Evolutionary conservation across 257 asterid species (phyloP), one percentile per base, ranked within the genome.

Genomic region (Solanum appendiculatum): DNA sequence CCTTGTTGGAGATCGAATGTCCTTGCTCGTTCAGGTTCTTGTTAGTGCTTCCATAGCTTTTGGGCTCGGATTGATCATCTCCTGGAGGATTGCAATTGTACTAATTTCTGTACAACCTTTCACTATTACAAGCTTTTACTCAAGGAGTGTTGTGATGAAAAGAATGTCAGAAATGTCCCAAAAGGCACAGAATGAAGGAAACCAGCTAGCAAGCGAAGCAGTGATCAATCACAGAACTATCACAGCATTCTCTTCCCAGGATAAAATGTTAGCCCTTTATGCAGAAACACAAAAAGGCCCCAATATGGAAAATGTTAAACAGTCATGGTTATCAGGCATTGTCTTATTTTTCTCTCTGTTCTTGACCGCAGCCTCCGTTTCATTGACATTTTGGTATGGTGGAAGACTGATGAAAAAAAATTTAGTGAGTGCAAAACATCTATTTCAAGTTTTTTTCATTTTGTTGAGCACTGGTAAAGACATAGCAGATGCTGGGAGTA

Each of bases 251-350:
- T 92, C 89, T 40, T 90, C 91, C 21, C 94, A 92, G 82, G 86
- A 56, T 21, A 89, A 88, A 83, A 85, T 92, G 27, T 10, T 91
- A 18, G 34, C 27, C 29, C 68, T 93, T 13, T 92, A 91, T 27
- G 89, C 88, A 88, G 86, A 75, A 60, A 90, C 94, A 10, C 90
- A 90, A 37, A 68, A 16, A 4, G 90, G 88, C 80, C 96, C 93
- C 9, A 69, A 81, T 11, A 82, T 73, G 20, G 92, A 92, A 85
- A 92, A 93, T 80, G 74, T 23, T 48, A 83, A 88, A 31, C 93
- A 94, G 23, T 92, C 95, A n/a, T 94, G 94, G 96, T 90, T 91
- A 69, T 89, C 95, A 6, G 94, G 92, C 15, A 46, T 87, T 3
- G 93, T 93, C 21, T 86, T 92, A 34, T 87, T 87, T 84, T 86